Conservation (phyloP, 768 basidiomycete species). For the Pulveroboletus sp. region DNA sequence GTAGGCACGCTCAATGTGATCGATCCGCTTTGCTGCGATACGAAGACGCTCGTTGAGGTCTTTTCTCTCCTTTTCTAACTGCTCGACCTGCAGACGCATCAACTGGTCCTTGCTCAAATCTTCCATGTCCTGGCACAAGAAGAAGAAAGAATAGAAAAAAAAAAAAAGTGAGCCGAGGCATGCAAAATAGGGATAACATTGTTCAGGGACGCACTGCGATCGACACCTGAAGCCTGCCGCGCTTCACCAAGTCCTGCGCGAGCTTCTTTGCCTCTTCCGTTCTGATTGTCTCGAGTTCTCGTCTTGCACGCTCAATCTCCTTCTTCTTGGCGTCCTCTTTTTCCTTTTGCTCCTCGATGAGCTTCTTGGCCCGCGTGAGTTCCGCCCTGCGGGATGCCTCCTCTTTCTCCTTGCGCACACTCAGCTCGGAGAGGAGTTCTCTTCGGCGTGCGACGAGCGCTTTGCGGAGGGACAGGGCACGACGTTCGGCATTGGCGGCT, state of each 20-base stretch:
- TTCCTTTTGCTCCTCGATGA: conserved; percentile 57
- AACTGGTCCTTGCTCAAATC: conserved; percentile 81
- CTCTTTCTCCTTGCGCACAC: conserved; percentile 83
- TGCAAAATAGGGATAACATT: background rate
- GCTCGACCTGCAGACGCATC: conserved; percentile 86
- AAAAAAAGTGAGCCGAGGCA: background rate
- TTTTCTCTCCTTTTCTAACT: conserved; percentile 95
- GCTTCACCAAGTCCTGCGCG: conserved; percentile 75
- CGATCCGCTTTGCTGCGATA: conserved; percentile 82
- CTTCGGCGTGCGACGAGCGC: conserved; percentile 80
- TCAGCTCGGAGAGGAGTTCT: conserved; percentile 79
- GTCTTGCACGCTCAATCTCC: conserved; percentile 75
- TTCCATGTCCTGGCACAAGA: conserved; percentile 60
- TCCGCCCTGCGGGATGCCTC: conserved; percentile 78
- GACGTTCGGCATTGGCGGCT: conserved; percentile 68
- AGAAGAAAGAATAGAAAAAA: no score
- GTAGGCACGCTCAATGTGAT: conserved; percentile 92
- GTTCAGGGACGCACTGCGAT: conserved; percentile 49
- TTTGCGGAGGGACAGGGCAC: conserved; percentile 70
- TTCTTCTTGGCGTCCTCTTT: conserved; percentile 57
- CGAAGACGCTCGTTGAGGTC: conserved; percentile 78
- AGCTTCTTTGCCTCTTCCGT: conserved; percentile 82
- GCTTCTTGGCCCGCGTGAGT: conserved; percentile 55
- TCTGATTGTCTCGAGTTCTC: conserved; percentile 57
- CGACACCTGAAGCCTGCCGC: conserved; percentile 68